Base-by-base conservation (phyloP, 31 red algal genomes). In the Asparagopsis taxiformis region DNA sequence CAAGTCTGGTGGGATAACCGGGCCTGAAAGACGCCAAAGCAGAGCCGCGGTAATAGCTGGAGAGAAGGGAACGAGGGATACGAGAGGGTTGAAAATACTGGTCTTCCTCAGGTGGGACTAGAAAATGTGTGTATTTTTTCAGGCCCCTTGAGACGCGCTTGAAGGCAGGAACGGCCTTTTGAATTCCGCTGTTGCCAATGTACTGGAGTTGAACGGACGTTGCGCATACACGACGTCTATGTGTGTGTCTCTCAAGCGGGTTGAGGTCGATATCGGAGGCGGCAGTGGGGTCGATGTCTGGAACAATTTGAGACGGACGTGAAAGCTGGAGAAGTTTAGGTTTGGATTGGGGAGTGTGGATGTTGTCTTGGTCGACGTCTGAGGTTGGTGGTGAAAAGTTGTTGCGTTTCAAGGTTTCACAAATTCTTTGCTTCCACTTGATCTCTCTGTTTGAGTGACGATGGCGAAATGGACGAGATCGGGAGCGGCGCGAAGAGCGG, bases 271-370 rank as follows among this genome's bases (percentile, higher is more conserved):
- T 19, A 43, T 68, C 64, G 13, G 64, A 68, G 3, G 64, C 64
- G 64, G 36, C 49, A 17, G 21, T 21, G n/a, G 19, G 21, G 9
- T 68, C 64, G 49, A 68, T 41, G 30, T 68, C 32, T 0, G 31
- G 64, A 46, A 68, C 64, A 16, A 68, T 39, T 8, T 68, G 37
- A 11, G 64, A 68, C 4, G 64, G 64, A 48, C 64, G 31, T 41
- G 64, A 39, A 17, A 68, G 9, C 41, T 68, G 3, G 49, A 28
- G 31, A 39, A 32, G 5, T 43, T 17, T n/a, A 17, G 28, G 19
- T 63, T 63, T 63, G 21, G 21, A 55, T 24, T 19, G 5, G 21
- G 52, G 21, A 19, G 52, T 24, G 52, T 15, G 26, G 52, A 19
- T 15, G 21, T 55, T 19, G 26, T 6, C 26, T 55, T 0, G 13